Evolutionary conservation across 148 eudicot species (phyloP).

Genomic region (Amaranthus cruentus): DNA sequence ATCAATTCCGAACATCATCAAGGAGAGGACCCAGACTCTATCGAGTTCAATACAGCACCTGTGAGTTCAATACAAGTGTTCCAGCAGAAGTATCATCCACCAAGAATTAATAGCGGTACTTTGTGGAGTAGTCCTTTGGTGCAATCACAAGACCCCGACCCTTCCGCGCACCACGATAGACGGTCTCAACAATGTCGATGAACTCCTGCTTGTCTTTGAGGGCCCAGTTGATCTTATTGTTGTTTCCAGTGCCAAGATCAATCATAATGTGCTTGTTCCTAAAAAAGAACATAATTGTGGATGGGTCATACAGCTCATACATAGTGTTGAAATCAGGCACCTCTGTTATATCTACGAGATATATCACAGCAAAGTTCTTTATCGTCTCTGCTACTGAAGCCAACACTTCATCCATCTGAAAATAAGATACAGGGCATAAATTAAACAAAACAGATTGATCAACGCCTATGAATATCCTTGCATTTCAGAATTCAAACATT

Average conservation of each 20-base stretch:
- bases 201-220: slow-evolving; percentile 39
- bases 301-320: slow-evolving; percentile 39
- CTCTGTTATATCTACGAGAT: slow-evolving; percentile 37
- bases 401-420: slow-evolving; percentile 41
- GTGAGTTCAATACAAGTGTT: background rate
- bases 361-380: slow-evolving; percentile 37
- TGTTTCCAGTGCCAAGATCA: slow-evolving; percentile 40
- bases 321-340: slow-evolving; percentile 41
- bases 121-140: slow-evolving; percentile 43
- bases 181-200: slow-evolving; percentile 37
- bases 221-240: slow-evolving; percentile 40
- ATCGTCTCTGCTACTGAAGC: slow-evolving; percentile 33
- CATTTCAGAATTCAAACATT: background rate
- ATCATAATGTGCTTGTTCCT: slow-evolving; percentile 42
- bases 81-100: background rate
- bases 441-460: background rate
- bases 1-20: slow-evolving; percentile 1
- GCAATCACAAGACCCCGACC: slow-evolving; percentile 50
- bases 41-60: background rate
- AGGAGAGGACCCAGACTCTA: background rate
- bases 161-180: slow-evolving; percentile 45
- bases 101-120: slow-evolving; percentile 31
- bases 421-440: background rate
- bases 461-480: background rate
- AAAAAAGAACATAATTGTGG: slow-evolving; percentile 36